A percentile compares a stretch with the other conserved stretches of the same genome.
Evolutionary conservation across 352 stramenopile species (phyloP).

Genomic region (Blastocystis sp.): DNA sequence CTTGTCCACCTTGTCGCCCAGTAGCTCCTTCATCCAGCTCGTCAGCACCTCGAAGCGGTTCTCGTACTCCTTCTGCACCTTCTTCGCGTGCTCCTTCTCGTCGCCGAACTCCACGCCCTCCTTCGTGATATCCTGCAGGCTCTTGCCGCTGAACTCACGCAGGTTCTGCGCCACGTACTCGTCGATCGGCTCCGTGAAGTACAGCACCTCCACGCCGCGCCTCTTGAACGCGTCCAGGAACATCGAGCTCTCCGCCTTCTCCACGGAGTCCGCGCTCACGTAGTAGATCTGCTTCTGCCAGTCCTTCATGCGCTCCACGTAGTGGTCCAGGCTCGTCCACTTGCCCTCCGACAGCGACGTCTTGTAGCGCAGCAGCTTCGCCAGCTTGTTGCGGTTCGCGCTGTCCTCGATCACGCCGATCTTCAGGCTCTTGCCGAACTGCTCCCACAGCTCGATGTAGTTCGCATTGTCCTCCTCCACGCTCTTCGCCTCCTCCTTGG

Average conservation of each 20-base stretch:
- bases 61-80: conserved; percentile 90
- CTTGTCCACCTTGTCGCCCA: conserved; percentile 87
- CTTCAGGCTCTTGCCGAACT: conserved; percentile 96
- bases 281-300: conserved; percentile 99
- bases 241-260: conserved; percentile 85
- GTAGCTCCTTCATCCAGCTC: conserved; percentile 90
- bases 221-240: conserved; percentile 93
- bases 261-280: conserved; percentile 87
- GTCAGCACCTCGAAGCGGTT: conserved; percentile 91
- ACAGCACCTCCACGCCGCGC: conserved; percentile 96
- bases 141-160: conserved; percentile 86
- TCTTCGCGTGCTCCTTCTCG: conserved; percentile 89
- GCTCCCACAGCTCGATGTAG: conserved; percentile 96
- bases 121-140: conserved; percentile 92
- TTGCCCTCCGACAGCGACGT: conserved; percentile 84
- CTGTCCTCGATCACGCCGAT: conserved; percentile 96
- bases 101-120: conserved; percentile 97
- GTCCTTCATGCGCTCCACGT: conserved; percentile 94
- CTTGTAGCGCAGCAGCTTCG: conserved; percentile 94
- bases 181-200: conserved; percentile 94
- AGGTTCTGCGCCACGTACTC: conserved; percentile 94
- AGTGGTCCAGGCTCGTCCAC: conserved; percentile 89
- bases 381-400: conserved; percentile 87
- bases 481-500: conserved; percentile 72
- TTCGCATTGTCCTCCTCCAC: conserved; percentile 75